phyloP scores from a whole-genome alignment of 106 monocot genomes.

The Dioscorea dumetorum region DNA sequence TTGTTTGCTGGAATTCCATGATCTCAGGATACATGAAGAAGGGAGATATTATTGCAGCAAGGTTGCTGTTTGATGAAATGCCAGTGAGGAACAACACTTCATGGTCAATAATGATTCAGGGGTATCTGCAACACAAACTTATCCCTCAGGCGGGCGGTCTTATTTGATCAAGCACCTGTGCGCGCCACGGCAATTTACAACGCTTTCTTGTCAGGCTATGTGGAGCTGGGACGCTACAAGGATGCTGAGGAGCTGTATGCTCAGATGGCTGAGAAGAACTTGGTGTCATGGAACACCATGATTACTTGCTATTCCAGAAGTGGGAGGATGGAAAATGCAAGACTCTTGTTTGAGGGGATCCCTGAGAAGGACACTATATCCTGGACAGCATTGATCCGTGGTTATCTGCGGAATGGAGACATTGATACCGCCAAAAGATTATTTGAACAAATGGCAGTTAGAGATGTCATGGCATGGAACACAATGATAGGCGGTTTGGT shows the following conservation, averaged over 20 bases:
- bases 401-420: constrained; percentile 36
- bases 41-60: constrained; percentile 29
- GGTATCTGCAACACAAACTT: constrained; percentile 38
- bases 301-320: constrained; percentile 42
- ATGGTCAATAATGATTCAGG: constrained; percentile 59
- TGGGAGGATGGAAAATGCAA: constrained; percentile 37
- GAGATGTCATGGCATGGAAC: constrained; percentile 62
- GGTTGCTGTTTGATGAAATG: constrained; percentile 62
- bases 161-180: constrained; percentile 32
- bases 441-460: constrained; percentile 40
- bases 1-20: constrained; percentile 74
- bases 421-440: constrained; percentile 21
- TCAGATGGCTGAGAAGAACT: constrained; percentile 28
- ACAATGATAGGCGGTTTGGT: constrained; percentile 67
- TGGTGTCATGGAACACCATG: constrained; percentile 52
- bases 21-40: constrained; percentile 35
- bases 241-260: constrained; percentile 44
- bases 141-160: constrained; percentile 33
- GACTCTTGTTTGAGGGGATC: constrained; percentile 43
- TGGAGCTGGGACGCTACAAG: constrained; percentile 30
- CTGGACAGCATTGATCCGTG: constrained; percentile 53
- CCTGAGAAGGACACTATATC: constrained; percentile 50
- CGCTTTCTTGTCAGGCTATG: constrained; percentile 44
- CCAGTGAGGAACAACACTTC: constrained; percentile 39
- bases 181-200: constrained; percentile 32